A percentile compares a stretch with the other conserved stretches of the same genome.
Conservation (phyloP, 192 early-diverging fungal species). For the Pilaira anomala region DNA sequence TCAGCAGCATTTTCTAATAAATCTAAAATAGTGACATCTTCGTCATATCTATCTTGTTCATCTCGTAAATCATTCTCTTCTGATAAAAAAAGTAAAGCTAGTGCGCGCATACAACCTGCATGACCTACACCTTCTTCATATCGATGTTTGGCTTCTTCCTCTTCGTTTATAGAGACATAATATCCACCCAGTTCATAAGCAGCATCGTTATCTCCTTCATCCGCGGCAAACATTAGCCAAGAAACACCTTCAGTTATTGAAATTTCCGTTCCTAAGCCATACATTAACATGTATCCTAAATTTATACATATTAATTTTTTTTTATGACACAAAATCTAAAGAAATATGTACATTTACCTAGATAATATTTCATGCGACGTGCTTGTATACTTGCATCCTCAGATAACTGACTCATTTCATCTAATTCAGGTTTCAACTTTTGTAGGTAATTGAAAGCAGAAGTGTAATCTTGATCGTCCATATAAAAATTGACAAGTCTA, state of each 20-base stretch:
- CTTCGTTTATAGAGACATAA: neutral
- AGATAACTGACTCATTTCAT: conserved; percentile 18
- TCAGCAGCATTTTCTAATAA: conserved; percentile 17
- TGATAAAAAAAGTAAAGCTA: conserved; percentile 11
- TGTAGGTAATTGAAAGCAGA: conserved; percentile 10
- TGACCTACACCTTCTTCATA: conserved; percentile 20
- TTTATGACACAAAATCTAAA: too few relatives aligned
- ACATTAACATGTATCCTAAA: conserved; percentile 7
- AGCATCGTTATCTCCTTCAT: conserved; percentile 31
- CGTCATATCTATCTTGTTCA: conserved; percentile 3
- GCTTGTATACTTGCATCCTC: conserved; percentile 19
- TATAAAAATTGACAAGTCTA: conserved; percentile 13
- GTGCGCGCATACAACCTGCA: conserved; percentile 24
- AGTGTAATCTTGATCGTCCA: conserved; percentile 3
- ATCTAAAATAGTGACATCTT: conserved; percentile 6
- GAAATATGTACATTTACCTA: conserved; percentile 19
- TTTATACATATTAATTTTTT: neutral
- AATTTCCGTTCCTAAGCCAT: neutral
- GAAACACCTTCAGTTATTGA: neutral
- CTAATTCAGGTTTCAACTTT: conserved; percentile 6
- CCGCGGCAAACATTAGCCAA: conserved; percentile 20
- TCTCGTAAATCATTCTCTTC: conserved; percentile 1
- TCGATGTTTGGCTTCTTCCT: conserved; percentile 2
- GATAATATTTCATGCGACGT: conserved; percentile 16
- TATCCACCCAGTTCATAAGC: conserved; percentile 20